Percentiles rank a stretch among this genome's conserved stretches.
These are phyloP conservation scores for Leavenworthia alabamica DNA, from an alignment of 345 rosid genomes.

Conservation along the genomic window DNA sequence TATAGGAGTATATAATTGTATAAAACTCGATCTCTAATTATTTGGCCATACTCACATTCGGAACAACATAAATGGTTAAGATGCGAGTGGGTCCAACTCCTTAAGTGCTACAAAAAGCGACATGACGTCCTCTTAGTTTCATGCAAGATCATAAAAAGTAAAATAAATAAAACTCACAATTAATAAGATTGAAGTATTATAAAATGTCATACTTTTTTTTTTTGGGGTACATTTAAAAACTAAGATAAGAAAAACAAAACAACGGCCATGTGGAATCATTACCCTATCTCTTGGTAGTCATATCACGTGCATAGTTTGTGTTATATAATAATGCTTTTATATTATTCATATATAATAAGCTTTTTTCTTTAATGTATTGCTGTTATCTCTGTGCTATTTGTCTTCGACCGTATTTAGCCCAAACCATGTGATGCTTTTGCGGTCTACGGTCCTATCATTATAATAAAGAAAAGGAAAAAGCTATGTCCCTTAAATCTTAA, in stretches of 20 bases:
- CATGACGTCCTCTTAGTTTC: constrained; percentile 28
- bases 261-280: constrained; percentile 28
- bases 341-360: background rate
- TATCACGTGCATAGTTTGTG: constrained; percentile 60
- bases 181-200: background rate
- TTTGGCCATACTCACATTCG: background rate
- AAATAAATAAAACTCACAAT: background rate
- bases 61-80: background rate
- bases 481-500: background rate
- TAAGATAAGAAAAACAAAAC: constrained; percentile 9
- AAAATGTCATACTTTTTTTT: background rate
- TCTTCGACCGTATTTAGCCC: constrained; percentile 21
- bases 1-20: background rate
- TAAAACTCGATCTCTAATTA: background rate
- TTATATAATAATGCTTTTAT: constrained; percentile 17
- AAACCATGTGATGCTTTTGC: constrained; percentile 20
- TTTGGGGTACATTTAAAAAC: background rate
- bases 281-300: constrained; percentile 16
- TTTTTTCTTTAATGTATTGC: background rate
- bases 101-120: constrained; percentile 11
- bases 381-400: background rate
- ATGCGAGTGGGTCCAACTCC: background rate
- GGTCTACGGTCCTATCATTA: constrained; percentile 10
- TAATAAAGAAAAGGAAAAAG: background rate
- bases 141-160: constrained; percentile 6